Base-by-base conservation (phyloP, 768 basidiomycete genomes). In the Kondoa subrosea region DNA sequence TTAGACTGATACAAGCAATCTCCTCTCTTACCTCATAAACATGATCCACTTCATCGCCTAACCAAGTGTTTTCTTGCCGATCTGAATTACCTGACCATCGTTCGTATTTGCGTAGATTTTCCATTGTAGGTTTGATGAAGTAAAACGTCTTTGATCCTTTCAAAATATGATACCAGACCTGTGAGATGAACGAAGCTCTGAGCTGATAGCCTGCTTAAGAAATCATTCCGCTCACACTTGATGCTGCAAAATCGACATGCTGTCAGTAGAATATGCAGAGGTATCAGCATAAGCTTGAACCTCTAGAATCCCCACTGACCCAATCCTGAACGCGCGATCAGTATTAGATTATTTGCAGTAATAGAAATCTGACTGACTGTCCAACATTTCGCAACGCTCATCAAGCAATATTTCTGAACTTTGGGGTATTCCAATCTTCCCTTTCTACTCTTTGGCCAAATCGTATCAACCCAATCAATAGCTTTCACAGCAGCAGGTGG, bases 201-300 rank as follows among this genome's bases (percentile, higher is more conserved):
- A 31, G 16, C 31, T 27, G 29, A 31, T 15, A 56, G 27, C 1
- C n/a, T n/a, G n/a, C 0, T 30, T 15, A n/a, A 57, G 26, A 27
- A 27, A 68, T 66, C 68, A 74, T 65, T 66, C 70, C 31, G 71
- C 34, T 66, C 26, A 64, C n/a, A 92, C 93, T 1, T 88, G 89
- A 91, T 0, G 91, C 95, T 26, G 93, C 93, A 75, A 99, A 96
- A 78, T 99, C 95, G 69, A 97, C 81, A 74, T 99, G 93, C 95
- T 63, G 16, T 63, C 15, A 27, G 30, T 3, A 17, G 30, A 27
- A 63, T 26, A 14, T 31, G 29, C 29, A 14, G 40, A 21, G 21
- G 92, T 96, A 75, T 96, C 93, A 91, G 92, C 61, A 3, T 1
- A 14, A 34, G 16, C n/a, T 2, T 4, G 2, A 4, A 74, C 25